A percentile compares a stretch with the other conserved stretches of the same genome.
These are phyloP conservation scores for Vicia villosa DNA, from an alignment of 306 rosid genomes.

Conservation along the genomic window DNA sequence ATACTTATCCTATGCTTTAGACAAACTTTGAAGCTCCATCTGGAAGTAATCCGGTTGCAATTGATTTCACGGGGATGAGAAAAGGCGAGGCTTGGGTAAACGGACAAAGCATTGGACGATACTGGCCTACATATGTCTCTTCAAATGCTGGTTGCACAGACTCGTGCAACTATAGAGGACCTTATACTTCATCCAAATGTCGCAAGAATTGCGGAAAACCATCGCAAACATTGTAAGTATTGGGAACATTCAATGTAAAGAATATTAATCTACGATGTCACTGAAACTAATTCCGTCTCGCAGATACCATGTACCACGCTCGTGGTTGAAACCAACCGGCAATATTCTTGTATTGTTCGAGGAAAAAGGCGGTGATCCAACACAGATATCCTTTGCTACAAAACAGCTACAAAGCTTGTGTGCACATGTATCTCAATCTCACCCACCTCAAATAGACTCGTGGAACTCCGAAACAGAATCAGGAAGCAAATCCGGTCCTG, in stretches of 20 bases:
- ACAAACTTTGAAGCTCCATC: constrained; percentile 69
- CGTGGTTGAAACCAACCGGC: constrained; percentile 67
- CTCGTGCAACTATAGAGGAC: constrained; percentile 72
- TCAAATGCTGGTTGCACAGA: constrained; percentile 57
- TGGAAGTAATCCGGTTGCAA: constrained; percentile 78
- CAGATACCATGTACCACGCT: constrained; percentile 89
- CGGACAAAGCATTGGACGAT: constrained; percentile 96
- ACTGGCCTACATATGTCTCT: constrained; percentile 74
- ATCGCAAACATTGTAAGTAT: constrained; percentile 74
- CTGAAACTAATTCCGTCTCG: background rate
- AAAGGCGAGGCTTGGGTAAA: constrained; percentile 99
- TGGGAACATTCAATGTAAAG: constrained; percentile 22
- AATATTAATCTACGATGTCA: constrained; percentile 34
- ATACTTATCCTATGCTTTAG: too few species aligned
- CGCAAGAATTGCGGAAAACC: constrained; percentile 86
- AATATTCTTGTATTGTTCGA: constrained; percentile 81
- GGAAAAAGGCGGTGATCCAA: constrained; percentile 90
- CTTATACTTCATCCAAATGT: constrained; percentile 63
- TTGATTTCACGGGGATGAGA: constrained; percentile 92
- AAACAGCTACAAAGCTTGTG: constrained; percentile 71
- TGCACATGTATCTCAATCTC: constrained; percentile 81
- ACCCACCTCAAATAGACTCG: constrained; percentile 70
- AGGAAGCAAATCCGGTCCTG: constrained; percentile 49
- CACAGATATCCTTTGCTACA: constrained; percentile 63
- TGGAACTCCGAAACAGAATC: constrained; percentile 61